Conservation (phyloP, 2,329 filamentous ascomycete genomes). For the Parafenestella ontariensis region DNA sequence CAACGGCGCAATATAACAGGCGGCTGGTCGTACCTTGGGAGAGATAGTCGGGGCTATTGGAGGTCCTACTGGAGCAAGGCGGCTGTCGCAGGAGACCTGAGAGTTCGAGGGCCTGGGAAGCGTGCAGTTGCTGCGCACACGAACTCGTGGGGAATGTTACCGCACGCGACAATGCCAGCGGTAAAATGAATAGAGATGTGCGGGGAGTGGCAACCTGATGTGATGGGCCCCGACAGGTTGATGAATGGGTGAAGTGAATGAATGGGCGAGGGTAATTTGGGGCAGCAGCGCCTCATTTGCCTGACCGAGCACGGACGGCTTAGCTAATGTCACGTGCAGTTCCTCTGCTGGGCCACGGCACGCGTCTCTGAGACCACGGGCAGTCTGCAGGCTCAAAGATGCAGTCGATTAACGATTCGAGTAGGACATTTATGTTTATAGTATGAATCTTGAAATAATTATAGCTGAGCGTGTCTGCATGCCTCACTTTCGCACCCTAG, state of each 20-base stretch:
- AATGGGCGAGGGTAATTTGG: slow-evolving; percentile 18
- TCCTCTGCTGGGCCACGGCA: background rate
- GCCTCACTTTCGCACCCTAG: background rate
- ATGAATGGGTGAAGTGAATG: slow-evolving; percentile 22
- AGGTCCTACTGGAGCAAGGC: slow-evolving; percentile 24
- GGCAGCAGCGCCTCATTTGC: slow-evolving; percentile 16
- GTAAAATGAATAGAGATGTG: slow-evolving; percentile 28
- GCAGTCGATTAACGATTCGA: background rate
- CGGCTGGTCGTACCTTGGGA: slow-evolving; percentile 39
- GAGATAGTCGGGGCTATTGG: slow-evolving; percentile 16
- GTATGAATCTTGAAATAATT: too few relatives aligned
- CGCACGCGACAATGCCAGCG: slow-evolving; percentile 21
- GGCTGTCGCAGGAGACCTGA: slow-evolving; percentile 28
- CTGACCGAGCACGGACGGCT: slow-evolving; percentile 13
- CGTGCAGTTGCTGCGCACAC: slow-evolving; percentile 17
- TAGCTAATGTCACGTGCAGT: slow-evolving; percentile 7
- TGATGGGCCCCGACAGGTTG: slow-evolving; percentile 24
- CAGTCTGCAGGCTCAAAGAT: background rate
- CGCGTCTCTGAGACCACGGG: background rate
- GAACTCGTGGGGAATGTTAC: slow-evolving; percentile 11
- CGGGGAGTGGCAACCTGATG: slow-evolving; percentile 24
- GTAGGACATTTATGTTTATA: too few relatives aligned
- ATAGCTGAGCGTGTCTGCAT: background rate
- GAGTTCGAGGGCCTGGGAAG: slow-evolving; percentile 25
- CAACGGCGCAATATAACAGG: slow-evolving; percentile 30